Conservation (phyloP, 2,329 filamentous ascomycete genomes). For the Neurospora sp. region DNA sequence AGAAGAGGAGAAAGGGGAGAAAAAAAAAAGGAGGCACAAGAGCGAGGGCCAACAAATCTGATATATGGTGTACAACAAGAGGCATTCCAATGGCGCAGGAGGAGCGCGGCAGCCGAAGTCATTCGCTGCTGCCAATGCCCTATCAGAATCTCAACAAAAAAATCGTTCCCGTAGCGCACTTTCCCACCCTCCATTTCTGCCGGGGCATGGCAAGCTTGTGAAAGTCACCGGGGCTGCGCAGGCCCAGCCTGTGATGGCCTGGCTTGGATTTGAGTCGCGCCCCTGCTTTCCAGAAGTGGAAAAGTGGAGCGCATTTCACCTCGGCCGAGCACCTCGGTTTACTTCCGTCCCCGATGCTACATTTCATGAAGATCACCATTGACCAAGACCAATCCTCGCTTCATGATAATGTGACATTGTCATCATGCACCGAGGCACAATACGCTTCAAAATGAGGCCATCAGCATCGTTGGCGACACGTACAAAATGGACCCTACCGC, state of each 20-base stretch:
- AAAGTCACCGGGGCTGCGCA: background rate
- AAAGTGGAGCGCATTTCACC: background rate
- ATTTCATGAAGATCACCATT: background rate
- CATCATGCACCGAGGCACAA: background rate
- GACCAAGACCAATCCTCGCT: background rate
- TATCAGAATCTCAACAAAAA: constrained; percentile 1
- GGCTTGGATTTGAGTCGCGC: background rate
- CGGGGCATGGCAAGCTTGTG: background rate
- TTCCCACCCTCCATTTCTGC: background rate
- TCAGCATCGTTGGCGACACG: background rate
- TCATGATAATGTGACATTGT: background rate
- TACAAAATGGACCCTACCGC: background rate
- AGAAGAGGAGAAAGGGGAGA: background rate
- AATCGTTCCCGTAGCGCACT: background rate
- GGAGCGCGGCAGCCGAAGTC: background rate
- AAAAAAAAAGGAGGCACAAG: background rate
- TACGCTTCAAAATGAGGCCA: background rate
- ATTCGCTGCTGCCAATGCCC: background rate
- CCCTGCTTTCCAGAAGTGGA: background rate
- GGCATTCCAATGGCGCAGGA: background rate
- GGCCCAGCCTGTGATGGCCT: background rate
- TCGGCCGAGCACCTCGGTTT: background rate
- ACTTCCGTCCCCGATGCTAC: background rate
- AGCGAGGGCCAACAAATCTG: background rate
- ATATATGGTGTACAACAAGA: background rate